phyloP scores from a whole-genome alignment of 257 asterid species.

The Plectranthus barbatus region DNA sequence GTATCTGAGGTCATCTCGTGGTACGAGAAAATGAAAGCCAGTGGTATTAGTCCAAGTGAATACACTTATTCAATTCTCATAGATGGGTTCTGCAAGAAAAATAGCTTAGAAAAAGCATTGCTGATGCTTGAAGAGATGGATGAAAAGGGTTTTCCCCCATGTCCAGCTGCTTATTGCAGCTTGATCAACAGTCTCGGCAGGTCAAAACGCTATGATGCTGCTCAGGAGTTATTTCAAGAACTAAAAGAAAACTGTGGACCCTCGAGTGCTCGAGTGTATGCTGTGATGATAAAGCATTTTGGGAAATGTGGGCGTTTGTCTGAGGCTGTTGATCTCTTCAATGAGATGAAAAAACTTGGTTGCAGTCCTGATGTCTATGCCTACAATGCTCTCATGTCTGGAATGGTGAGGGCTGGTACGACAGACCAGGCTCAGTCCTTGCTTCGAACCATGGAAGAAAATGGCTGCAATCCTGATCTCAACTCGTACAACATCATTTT shows the following conservation, averaged over 20 bases:
- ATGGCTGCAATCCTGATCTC: conserved; percentile 41
- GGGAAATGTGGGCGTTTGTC: conserved; percentile 45
- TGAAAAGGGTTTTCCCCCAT: conserved; percentile 86
- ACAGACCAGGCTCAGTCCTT: conserved; percentile 44
- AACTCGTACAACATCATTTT: conserved; percentile 43
- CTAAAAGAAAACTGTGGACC: conserved; percentile 51
- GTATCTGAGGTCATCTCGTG: conserved; percentile 44
- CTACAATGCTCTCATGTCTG: conserved; percentile 60
- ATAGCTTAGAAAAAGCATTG: conserved; percentile 63
- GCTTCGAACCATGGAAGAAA: conserved; percentile 37
- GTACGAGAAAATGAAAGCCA: conserved; percentile 63
- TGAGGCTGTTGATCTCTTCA: conserved; percentile 46
- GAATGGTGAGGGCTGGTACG: conserved; percentile 49
- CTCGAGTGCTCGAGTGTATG: conserved; percentile 52
- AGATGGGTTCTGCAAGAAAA: conserved; percentile 80
- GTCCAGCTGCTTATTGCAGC: conserved; percentile 98
- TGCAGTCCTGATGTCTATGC: conserved; percentile 47
- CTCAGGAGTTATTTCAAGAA: conserved; percentile 46
- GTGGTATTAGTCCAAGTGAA: conserved; percentile 58
- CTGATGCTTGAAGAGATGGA: conserved; percentile 91
- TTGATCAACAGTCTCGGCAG: conserved; percentile 71
- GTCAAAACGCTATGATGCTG: conserved; percentile 76
- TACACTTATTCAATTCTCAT: conserved; percentile 81
- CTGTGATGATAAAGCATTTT: conserved; percentile 50
- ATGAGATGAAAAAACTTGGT: conserved; percentile 46